A percentile compares a stretch with the other conserved stretches of the same genome.
phyloP scores from a whole-genome alignment of 352 stramenopile genomes.

The Globisporangium viniferum region DNA sequence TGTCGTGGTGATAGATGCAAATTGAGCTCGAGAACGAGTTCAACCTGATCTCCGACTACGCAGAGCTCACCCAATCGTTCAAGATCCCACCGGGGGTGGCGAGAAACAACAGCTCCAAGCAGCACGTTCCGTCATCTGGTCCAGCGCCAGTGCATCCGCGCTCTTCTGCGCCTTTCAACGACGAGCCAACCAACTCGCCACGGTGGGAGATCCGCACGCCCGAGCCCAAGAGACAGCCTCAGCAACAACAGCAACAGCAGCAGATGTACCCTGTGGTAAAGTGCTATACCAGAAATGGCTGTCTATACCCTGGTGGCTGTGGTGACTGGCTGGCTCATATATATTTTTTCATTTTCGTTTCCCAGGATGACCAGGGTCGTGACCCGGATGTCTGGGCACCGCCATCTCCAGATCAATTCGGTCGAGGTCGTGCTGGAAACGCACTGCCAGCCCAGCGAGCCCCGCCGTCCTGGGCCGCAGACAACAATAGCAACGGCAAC shows the following conservation, averaged over 20 bases:
- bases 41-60: slow-evolving; percentile 72
- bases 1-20: slow-evolving; percentile 51
- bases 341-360: not conserved
- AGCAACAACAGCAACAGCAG: slow-evolving; percentile 16
- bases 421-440: slow-evolving; percentile 24
- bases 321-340: not conserved
- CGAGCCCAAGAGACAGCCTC: slow-evolving; percentile 24
- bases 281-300: not conserved
- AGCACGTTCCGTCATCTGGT: not conserved
- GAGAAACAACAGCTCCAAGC: slow-evolving; percentile 8
- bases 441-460: slow-evolving; percentile 21
- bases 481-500: slow-evolving; percentile 32
- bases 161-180: slow-evolving; percentile 5
- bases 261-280: slow-evolving; percentile 6
- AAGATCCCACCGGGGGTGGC: slow-evolving; percentile 40
- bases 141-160: slow-evolving; percentile 14
- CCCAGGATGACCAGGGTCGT: slow-evolving; percentile 24
- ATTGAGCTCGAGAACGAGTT: slow-evolving; percentile 83
- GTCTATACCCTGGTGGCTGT: too few relatives aligned
- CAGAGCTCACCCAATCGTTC: slow-evolving; percentile 67
- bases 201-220: slow-evolving; percentile 57
- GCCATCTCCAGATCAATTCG: slow-evolving; percentile 52
- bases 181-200: slow-evolving; percentile 27
- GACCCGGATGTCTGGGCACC: slow-evolving; percentile 77
- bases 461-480: slow-evolving; percentile 51